Evolutionary conservation across 2,329 filamentous ascomycete species (phyloP), one percentile per base, ranked within the genome.

Genomic region (Aspergillus candidus): DNA sequence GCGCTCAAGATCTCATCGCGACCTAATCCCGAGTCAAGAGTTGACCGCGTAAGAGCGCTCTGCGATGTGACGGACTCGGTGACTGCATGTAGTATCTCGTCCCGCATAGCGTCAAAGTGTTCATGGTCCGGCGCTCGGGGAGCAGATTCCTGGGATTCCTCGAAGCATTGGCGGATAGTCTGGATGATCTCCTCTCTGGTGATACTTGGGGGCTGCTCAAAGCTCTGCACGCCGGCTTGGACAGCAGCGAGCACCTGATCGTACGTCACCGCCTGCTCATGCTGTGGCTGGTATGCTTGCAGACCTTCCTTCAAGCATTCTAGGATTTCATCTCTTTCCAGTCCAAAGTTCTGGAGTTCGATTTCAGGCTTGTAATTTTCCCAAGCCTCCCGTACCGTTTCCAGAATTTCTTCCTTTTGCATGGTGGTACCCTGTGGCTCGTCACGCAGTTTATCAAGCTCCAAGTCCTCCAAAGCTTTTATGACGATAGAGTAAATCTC

Each of bases 331-430:
- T 96, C 88, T 4, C 88, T 79, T 63, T 95, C 91, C 1, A 97
- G 73, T 2, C 90, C 91, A 50, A 94, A 86, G 57, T 94, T 88
- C 56, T 95, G 85, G 4, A 94, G 77, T 55, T 94, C 84, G 40
- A 95, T 88, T 56, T 96, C 88, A 1, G 91, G 91, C 67, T 94
- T 94, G 69, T 94, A 94, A 42, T 83, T 87, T 61, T 96, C 91
- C 81, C 89, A 94, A 1, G 90, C 91, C 55, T 95, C 89, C 54
- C 83, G 83, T 11, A 97, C 86, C 3, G 90, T 89, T 22, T 86
- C 78, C 2, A 97, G 78, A 31, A 97, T 87, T 46, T 94, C 88
- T 38, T 95, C 88, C 53, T 86, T 80, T 55, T 82, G 83, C 37
- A 88, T 68, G n/a, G 72, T 69, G 8, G 68, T 70, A 32, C 68